phyloP scores from a whole-genome alignment of 495 filamentous ascomycete genomes.

The Platismatia glauca region DNA sequence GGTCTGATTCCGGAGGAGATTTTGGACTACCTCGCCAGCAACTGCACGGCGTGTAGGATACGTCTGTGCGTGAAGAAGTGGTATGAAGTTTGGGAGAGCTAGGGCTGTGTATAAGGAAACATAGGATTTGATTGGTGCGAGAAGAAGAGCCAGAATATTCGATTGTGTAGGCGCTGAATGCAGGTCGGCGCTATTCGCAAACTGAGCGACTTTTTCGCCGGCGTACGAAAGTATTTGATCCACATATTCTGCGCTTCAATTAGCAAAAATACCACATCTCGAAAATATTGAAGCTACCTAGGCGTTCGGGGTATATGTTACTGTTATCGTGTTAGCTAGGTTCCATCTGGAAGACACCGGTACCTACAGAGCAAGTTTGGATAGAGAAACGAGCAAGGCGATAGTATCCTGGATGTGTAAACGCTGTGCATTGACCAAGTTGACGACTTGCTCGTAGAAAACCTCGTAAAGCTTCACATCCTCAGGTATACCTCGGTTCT shows the following conservation, averaged over 20 bases:
- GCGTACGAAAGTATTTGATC: slow-evolving; percentile 90
- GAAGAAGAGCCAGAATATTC: slow-evolving; percentile 77
- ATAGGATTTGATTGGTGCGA: slow-evolving; percentile 82
- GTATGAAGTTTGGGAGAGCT: slow-evolving; percentile 81
- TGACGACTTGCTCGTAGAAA: slow-evolving; percentile 93
- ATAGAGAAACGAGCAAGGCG: slow-evolving; percentile 80
- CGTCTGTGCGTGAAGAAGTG: slow-evolving; percentile 82
- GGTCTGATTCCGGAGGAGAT: slow-evolving; percentile 69
- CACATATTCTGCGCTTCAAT: slow-evolving; percentile 59
- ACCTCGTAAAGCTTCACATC: slow-evolving; percentile 92
- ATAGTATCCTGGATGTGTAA: slow-evolving; percentile 92
- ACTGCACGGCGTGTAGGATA: slow-evolving; percentile 87
- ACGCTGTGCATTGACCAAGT: slow-evolving; percentile 80
- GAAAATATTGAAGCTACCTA: slow-evolving; percentile 34
- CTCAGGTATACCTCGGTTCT: slow-evolving; percentile 63
- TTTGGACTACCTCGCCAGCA: slow-evolving; percentile 75
- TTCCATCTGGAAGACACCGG: neutral
- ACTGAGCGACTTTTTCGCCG: slow-evolving; percentile 76
- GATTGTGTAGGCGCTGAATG: slow-evolving; percentile 82
- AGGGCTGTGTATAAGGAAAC: slow-evolving; percentile 88
- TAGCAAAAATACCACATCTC: neutral
- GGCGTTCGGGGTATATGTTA: slow-evolving; percentile 83
- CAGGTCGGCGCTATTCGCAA: slow-evolving; percentile 86
- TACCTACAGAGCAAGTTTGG: slow-evolving; percentile 72
- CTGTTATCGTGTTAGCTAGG: slow-evolving; percentile 24